phyloP scores from a whole-genome alignment of 495 filamentous ascomycete genomes.

The Penicillium angulare region DNA sequence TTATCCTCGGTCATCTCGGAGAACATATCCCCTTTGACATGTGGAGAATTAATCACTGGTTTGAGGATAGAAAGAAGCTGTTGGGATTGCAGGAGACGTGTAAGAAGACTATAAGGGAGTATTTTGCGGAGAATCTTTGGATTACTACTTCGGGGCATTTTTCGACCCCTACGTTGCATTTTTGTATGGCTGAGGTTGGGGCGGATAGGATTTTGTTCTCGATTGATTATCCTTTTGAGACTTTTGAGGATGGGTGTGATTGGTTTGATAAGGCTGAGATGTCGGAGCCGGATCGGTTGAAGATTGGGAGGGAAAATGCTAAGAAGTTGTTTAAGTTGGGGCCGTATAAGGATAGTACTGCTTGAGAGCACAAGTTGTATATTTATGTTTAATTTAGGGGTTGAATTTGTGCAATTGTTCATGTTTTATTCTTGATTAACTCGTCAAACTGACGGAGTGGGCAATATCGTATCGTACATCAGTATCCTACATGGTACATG shows the following conservation, averaged over 20 bases:
- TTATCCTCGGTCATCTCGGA: conserved; percentile 66
- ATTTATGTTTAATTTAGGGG: background rate
- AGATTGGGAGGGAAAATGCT: conserved; percentile 54
- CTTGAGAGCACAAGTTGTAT: conserved; percentile 21
- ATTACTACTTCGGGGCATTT: conserved; percentile 65
- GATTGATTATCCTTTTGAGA: conserved; percentile 55
- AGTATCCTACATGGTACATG: too few relatives aligned
- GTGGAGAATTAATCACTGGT: conserved; percentile 61
- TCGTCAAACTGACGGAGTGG: too few relatives aligned
- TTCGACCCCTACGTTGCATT: conserved; percentile 52
- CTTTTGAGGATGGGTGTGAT: conserved; percentile 49
- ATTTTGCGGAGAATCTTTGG: conserved; percentile 62
- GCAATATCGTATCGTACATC: too few relatives aligned
- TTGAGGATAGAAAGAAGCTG: conserved; percentile 46
- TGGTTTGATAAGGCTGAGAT: conserved; percentile 55
- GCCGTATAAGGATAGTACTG: conserved; percentile 38
- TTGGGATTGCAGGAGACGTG: conserved; percentile 44
- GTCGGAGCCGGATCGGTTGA: conserved; percentile 40
- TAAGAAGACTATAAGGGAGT: conserved; percentile 52
- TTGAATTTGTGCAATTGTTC: too few relatives aligned
- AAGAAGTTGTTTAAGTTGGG: conserved; percentile 52
- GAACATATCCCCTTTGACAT: conserved; percentile 65
- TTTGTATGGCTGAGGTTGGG: conserved; percentile 45
- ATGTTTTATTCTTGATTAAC: too few relatives aligned
- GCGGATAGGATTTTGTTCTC: conserved; percentile 47